Base-by-base conservation (phyloP, 768 basidiomycete species). In the Macrolepiota dolichaula region DNA sequence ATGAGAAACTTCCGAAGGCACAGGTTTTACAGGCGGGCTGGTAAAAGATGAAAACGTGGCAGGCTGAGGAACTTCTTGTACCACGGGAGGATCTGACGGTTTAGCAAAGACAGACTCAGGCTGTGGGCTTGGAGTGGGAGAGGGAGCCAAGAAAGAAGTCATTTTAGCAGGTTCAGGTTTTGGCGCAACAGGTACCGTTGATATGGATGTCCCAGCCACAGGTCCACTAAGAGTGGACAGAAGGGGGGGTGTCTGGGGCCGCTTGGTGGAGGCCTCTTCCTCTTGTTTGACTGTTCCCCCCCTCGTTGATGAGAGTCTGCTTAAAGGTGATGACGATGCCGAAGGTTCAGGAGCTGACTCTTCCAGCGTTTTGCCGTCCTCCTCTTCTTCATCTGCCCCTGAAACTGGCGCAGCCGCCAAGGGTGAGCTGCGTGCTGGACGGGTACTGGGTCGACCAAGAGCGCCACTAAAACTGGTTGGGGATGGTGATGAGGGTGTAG, bases 351-450 rank as follows among this genome's bases (percentile, higher is more conserved):
- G 38, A 25, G 62, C 55, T 15, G n/a, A 61, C 37, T 73, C 71
- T 17, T 13, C 35, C 27, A 38, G 37, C 44, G 10, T 12, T 25
- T 61, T 29, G 49, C 42, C 38, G 32, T 72, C 72, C 11, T 72
- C 72, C 11, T 76, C 77, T 36, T 75, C 76, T 9, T 82, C 82
- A 15, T 81, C 81, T 11, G 73, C 73, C 4, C 66, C 75, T 63
- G 77, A 82, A 58, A 75, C 75, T 55, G 85, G 75, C 4, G 79
- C 76, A 59, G 72, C 84, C 3, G 91, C 86, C 52, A 92, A 75
- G 1, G 91, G 91, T 2, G 91, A 92, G 65, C 91, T 92, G n/a
- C 88, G 84, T 2, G 79, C 72, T 0, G 90, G 90, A 6, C 86
- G 82, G 7, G 88, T 81, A 51, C 81, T 86, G 1, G 85, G 85